These are phyloP conservation scores for Amanita pseudoporphyria DNA, from an alignment of 768 basidiomycete species.

Conservation along the genomic window DNA sequence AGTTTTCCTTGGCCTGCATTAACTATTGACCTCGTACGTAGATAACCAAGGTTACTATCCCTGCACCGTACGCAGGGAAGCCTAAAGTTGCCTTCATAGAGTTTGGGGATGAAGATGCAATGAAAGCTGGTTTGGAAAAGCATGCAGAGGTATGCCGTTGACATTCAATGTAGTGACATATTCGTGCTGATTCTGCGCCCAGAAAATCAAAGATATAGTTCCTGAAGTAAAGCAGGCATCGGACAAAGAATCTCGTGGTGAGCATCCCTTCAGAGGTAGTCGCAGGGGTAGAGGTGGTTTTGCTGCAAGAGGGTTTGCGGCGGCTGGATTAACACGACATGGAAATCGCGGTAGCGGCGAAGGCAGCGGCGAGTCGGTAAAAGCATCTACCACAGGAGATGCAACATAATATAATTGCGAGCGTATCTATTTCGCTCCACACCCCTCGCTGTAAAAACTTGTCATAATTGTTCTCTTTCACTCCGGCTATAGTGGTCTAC, in stretches of 20 bases:
- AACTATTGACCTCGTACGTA: constrained; percentile 16
- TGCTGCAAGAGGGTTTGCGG: constrained; percentile 50
- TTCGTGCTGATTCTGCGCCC: background rate
- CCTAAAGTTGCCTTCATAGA: constrained; percentile 75
- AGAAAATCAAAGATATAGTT: constrained; percentile 62
- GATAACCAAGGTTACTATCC: constrained; percentile 65
- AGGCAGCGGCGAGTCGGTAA: constrained; percentile 12
- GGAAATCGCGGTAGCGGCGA: constrained; percentile 10
- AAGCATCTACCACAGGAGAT: constrained; percentile 2
- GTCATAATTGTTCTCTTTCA: background rate
- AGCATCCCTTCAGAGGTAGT: constrained; percentile 23
- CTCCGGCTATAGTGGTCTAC: background rate
- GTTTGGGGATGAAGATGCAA: constrained; percentile 80
- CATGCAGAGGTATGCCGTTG: constrained; percentile 51
- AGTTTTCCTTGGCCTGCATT: background rate
- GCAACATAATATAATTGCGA: background rate
- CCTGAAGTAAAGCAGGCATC: constrained; percentile 68
- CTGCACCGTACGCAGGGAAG: constrained; percentile 36
- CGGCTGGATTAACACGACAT: constrained; percentile 50
- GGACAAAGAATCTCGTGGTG: constrained; percentile 40
- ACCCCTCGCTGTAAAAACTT: background rate
- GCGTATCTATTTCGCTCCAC: background rate
- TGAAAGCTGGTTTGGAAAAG: constrained; percentile 71
- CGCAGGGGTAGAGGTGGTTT: constrained; percentile 40
- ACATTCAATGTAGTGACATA: background rate